Conservation (phyloP, 1,284 basidiomycete genomes). For the Peniophora sp. region DNA sequence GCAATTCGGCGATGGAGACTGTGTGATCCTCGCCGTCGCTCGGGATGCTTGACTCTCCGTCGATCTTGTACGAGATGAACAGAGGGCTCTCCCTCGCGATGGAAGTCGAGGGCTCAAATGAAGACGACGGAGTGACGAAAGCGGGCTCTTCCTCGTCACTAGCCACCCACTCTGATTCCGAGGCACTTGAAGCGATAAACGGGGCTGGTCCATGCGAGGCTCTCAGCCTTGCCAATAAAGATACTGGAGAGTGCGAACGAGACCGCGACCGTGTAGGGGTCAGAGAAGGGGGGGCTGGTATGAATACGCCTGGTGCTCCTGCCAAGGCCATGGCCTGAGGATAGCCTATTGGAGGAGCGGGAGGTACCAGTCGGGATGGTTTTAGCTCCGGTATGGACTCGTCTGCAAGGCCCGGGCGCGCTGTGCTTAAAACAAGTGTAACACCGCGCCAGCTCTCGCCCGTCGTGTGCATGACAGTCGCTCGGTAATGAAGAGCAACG, state of each 20-base stretch:
- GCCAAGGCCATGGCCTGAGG: too few relatives aligned
- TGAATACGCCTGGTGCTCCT: too few relatives aligned
- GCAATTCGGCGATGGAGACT: conserved; percentile 40
- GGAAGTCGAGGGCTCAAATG: conserved; percentile 6
- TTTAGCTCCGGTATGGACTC: background rate
- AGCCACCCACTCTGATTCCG: too few relatives aligned
- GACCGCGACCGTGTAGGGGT: too few relatives aligned
- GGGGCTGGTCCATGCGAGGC: too few relatives aligned
- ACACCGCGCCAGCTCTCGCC: background rate
- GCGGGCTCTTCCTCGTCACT: too few relatives aligned
- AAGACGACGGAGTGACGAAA: too few relatives aligned
- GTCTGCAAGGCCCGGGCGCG: background rate
- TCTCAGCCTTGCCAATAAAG: too few relatives aligned
- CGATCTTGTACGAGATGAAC: conserved; percentile 40
- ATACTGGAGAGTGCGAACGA: too few relatives aligned
- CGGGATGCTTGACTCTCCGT: conserved; percentile 39
- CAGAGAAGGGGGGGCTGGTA: too few relatives aligned
- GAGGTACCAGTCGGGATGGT: background rate
- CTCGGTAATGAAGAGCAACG: background rate
- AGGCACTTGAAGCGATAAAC: too few relatives aligned
- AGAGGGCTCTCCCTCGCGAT: conserved; percentile 43
- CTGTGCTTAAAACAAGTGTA: background rate
- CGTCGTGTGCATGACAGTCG: background rate
- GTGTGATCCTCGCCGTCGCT: conserved; percentile 46
- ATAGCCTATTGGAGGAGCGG: too few relatives aligned